These are phyloP conservation scores for Anthracocystis panici-leucophaei DNA, from an alignment of 1,284 basidiomycete genomes.

Conservation along the genomic window DNA sequence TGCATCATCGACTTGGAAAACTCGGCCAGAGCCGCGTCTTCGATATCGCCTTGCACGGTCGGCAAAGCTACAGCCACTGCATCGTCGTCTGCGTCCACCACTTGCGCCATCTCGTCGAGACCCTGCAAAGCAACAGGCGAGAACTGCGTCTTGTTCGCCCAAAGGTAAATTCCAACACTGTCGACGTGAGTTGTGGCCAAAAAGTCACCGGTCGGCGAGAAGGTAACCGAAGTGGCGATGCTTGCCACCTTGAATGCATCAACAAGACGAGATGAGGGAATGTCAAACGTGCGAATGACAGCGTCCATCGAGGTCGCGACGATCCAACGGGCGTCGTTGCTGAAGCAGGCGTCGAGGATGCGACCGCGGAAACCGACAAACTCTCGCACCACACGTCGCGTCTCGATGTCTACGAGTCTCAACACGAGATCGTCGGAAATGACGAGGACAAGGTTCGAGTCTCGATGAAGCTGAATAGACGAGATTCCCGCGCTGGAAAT, in stretches of 20 bases:
- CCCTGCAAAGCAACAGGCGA: slow-evolving; percentile 84
- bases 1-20: slow-evolving; percentile 73
- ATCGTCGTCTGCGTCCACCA: slow-evolving; percentile 65
- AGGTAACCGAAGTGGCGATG: slow-evolving; percentile 88
- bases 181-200: slow-evolving; percentile 94
- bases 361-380: slow-evolving; percentile 71
- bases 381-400: slow-evolving; percentile 85
- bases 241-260: slow-evolving; percentile 92
- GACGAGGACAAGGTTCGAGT: slow-evolving; percentile 86
- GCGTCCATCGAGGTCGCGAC: slow-evolving; percentile 89
- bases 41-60: slow-evolving; percentile 50
- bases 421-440: slow-evolving; percentile 87
- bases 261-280: slow-evolving; percentile 90
- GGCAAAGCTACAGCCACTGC: slow-evolving; percentile 35
- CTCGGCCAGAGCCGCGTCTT: slow-evolving; percentile 78
- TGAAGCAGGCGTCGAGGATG: slow-evolving; percentile 74
- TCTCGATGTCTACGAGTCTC: slow-evolving; percentile 91
- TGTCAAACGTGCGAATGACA: slow-evolving; percentile 92
- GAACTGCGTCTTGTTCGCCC: slow-evolving; percentile 97
- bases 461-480: slow-evolving; percentile 82
- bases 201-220: slow-evolving; percentile 96
- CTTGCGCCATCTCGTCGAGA: slow-evolving; percentile 80
- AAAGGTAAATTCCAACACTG: slow-evolving; percentile 91
- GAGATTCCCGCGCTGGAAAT: slow-evolving; percentile 79
- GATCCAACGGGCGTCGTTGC: slow-evolving; percentile 93